Conservation (phyloP, 352 stramenopile species). For the Globisporangium echinulatum region DNA sequence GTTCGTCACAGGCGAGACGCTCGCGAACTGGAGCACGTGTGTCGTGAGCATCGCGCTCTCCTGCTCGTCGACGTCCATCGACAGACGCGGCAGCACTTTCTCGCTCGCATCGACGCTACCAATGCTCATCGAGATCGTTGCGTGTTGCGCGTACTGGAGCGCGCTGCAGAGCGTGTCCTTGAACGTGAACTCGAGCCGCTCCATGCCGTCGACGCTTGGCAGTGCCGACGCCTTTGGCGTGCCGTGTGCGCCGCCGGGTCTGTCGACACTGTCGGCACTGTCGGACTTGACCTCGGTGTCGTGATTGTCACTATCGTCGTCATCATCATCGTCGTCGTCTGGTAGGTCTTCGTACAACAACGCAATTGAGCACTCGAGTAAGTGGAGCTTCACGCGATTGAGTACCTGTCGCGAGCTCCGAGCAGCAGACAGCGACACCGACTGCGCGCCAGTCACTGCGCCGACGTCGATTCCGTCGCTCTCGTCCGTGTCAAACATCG, state of each 20-base stretch:
- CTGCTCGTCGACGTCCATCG: slow-evolving; percentile 54
- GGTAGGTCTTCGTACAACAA: slow-evolving; percentile 80
- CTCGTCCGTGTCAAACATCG: slow-evolving; percentile 44
- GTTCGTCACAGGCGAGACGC: slow-evolving; percentile 48
- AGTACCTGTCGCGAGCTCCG: slow-evolving; percentile 34
- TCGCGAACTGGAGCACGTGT: slow-evolving; percentile 51
- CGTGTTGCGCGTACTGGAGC: slow-evolving; percentile 53
- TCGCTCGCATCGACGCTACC: slow-evolving; percentile 62
- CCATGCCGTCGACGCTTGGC: slow-evolving; percentile 53
- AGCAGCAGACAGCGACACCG: not conserved
- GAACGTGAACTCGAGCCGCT: slow-evolving; percentile 56
- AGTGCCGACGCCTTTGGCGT: slow-evolving; percentile 27
- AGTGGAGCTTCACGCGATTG: slow-evolving; percentile 67
- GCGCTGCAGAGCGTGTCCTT: slow-evolving; percentile 70
- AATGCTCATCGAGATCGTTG: slow-evolving; percentile 44
- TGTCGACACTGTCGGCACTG: slow-evolving; percentile 16
- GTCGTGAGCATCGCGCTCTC: slow-evolving; percentile 56
- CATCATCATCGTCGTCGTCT: slow-evolving; percentile 36
- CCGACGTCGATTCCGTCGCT: slow-evolving; percentile 8
- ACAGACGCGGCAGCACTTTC: slow-evolving; percentile 72
- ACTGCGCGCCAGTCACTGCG: slow-evolving; percentile 1
- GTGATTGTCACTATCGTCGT: slow-evolving; percentile 18
- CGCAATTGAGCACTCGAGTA: slow-evolving; percentile 66
- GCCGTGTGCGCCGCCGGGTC: slow-evolving; percentile 18
- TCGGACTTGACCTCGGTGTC: slow-evolving; percentile 18